Evolutionary conservation across 352 stramenopile genomes (phyloP), one percentile per base, ranked within the genome.

Genomic region (Globisporangium splendens): DNA sequence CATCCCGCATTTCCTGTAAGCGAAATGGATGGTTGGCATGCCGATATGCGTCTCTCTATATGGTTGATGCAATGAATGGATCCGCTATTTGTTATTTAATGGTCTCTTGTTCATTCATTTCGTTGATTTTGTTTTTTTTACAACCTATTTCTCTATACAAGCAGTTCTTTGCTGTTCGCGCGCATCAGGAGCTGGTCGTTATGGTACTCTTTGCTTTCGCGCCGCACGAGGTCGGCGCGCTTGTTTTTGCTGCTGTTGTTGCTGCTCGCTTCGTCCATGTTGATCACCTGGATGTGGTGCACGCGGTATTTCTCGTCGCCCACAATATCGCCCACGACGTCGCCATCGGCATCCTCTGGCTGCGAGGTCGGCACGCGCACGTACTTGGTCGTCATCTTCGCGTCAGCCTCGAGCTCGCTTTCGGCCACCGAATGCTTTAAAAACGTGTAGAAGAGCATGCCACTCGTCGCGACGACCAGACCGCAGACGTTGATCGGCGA

Each of bases 401-500:
- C 48, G 48, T 55, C 57, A 5, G 41, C 15, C 14, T 61, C 60
- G 7, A 20, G 48, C 5, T 49, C 31, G 12, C 13, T 7, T 50
- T 78, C 62, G 20, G 61, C 60, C 8, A 66, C 61, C 7, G 65
- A 72, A 61, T 88, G 72, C 62, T 93, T 93, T 33, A 93, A 68
- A 54, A 74, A 83, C 18, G 86, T 81, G 63, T 95, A 93, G 39
- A 87, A 69, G 2, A 91, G 63, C 79, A 93, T 88, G 1, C 83
- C 86, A 46, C 70, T 77, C 1, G 84, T 88, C 8, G 79, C 83
- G 22, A 93, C 66, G 18, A 88, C 69, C 15, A 93, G 78, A 2
- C 85, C 85, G 38, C 79, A 55, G 8, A 83, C 69, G 46, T 95
- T 95, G 38, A 93, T 67, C 3, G 68, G 52, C 13, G 63, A 77